A percentile compares a stretch with the other conserved stretches of the same genome.
Conservation (phyloP, 2,329 filamentous ascomycete genomes). For the Chaetomiaceae sp. region DNA sequence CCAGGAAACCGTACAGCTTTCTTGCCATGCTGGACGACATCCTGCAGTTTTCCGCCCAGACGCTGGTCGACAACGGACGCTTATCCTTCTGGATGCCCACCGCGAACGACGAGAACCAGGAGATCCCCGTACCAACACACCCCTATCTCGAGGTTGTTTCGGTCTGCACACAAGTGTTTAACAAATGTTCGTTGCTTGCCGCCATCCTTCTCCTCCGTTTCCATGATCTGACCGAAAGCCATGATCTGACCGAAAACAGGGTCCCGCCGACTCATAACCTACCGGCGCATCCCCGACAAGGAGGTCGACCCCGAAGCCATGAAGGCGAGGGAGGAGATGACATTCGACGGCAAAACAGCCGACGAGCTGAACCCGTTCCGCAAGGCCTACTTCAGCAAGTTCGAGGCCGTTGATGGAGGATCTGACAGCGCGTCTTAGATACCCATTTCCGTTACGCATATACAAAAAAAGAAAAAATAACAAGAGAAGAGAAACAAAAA, state of each 20-base stretch:
- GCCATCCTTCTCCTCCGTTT: background rate
- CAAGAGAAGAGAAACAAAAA: too few species aligned
- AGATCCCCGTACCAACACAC: conserved; percentile 72
- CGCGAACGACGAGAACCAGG: conserved; percentile 70
- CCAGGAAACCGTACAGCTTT: conserved; percentile 91
- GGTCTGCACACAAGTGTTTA: conserved; percentile 81
- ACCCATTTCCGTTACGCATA: conserved; percentile 13
- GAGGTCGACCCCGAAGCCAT: conserved; percentile 46
- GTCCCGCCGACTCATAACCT: conserved; percentile 86
- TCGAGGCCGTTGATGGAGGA: conserved; percentile 33
- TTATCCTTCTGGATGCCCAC: conserved; percentile 98
- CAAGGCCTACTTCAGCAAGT: conserved; percentile 53
- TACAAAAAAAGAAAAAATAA: conserved; percentile 17
- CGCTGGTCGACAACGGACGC: conserved; percentile 72
- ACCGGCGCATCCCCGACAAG: conserved; percentile 62
- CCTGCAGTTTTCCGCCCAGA: conserved; percentile 70
- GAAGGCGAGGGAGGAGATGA: conserved; percentile 28
- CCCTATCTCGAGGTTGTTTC: conserved; percentile 67
- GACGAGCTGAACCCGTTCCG: conserved; percentile 59
- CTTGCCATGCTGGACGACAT: conserved; percentile 86
- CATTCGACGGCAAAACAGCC: conserved; percentile 43
- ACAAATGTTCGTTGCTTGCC: conserved; percentile 59
- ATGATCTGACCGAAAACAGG: conserved; percentile 43
- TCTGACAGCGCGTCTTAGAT: conserved; percentile 16
- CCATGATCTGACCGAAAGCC: conserved; percentile 5